Evolutionary conservation across 768 basidiomycete genomes (phyloP), one percentile per base, ranked within the genome.

Genomic region (Boletus pseudopeckii): DNA sequence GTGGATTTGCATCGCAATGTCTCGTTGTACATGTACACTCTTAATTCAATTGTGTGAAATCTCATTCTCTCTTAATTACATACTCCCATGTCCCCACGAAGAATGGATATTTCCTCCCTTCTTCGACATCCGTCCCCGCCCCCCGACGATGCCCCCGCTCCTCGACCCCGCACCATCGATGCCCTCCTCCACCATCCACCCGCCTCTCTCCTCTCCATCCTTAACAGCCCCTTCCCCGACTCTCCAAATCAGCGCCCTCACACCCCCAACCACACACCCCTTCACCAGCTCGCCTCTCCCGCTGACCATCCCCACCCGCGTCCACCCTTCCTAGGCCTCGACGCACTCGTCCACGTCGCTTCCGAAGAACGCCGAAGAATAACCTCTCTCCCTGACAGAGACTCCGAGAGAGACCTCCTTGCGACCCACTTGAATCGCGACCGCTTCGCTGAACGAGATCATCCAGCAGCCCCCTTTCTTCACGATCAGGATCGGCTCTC

Each of bases 1-100:
- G 67, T 89, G 88, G 84, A 79, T 75, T 22, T 67, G 64, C 74
- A 78, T 79, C 86, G 90, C 90, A 92, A 90, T 90, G 89, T 90
- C 86, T 83, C 80, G 88, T 90, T 83, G 87, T 87, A 91, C 85
- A 91, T 72, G 13, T 17, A 1, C 8, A 3, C 7, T 38, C 49
- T n/a, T 42, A 59, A 33, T 45, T 33, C 20, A 24, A 33, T 47
- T 49, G 48, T 42, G 44, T 53, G 49, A 50, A 45, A 18, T 5
- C 24, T 0, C 3, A 0, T 1, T 50, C 13, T 53, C 11, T 52
- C 6, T 42, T 13, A 20, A 22, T 22, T 22, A 1, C 9, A 1
- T 41, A 45, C 53, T 32, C 1, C 17, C 51, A 87, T 86, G 84
- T 76, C 78, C 44, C 82, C 85, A 26, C 77, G 86, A 49, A 78